These are phyloP conservation scores for Rhynchosporium secalis DNA, from an alignment of 2,329 filamentous ascomycete species.

Conservation along the genomic window DNA sequence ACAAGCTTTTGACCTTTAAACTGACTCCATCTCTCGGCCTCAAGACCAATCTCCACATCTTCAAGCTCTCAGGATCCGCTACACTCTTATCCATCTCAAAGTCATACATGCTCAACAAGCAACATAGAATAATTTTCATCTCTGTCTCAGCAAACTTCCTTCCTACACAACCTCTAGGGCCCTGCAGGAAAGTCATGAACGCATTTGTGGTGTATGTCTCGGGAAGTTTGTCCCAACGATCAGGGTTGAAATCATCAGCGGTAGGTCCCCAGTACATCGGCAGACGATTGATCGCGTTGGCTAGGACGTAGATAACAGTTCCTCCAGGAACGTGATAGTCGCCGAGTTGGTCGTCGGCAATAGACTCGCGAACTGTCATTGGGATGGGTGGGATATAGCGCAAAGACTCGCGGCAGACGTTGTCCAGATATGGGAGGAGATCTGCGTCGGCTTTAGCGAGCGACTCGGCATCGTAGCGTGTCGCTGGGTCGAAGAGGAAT, in stretches of 20 bases:
- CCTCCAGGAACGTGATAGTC: slow-evolving; percentile 45
- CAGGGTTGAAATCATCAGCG: slow-evolving; percentile 45
- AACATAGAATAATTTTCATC: slow-evolving; percentile 42
- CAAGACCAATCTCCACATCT: slow-evolving; percentile 51
- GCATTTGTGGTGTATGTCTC: slow-evolving; percentile 42
- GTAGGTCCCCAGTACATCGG: slow-evolving; percentile 45
- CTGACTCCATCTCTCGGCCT: slow-evolving; percentile 47
- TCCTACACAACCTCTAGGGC: slow-evolving; percentile 40
- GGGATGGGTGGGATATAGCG: slow-evolving; percentile 49
- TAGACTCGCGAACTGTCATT: slow-evolving; percentile 47
- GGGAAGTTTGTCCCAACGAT: slow-evolving; percentile 45
- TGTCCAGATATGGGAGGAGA: slow-evolving; percentile 47
- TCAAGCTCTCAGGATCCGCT: slow-evolving; percentile 47
- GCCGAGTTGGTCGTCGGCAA: slow-evolving; percentile 44
- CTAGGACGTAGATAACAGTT: slow-evolving; percentile 46
- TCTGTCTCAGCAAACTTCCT: slow-evolving; percentile 42
- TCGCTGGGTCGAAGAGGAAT: slow-evolving; percentile 43
- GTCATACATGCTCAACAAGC: slow-evolving; percentile 40
- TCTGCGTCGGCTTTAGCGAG: slow-evolving; percentile 43
- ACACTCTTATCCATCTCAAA: slow-evolving; percentile 42
- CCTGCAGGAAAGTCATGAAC: slow-evolving; percentile 41
- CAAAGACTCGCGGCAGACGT: slow-evolving; percentile 49
- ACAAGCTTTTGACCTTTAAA: slow-evolving; percentile 35
- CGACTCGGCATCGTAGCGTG: slow-evolving; percentile 38
- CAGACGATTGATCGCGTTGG: slow-evolving; percentile 46